These are phyloP conservation scores for Venturiaceae sp. DNA, from an alignment of 2,329 filamentous ascomycete species.

Conservation along the genomic window DNA sequence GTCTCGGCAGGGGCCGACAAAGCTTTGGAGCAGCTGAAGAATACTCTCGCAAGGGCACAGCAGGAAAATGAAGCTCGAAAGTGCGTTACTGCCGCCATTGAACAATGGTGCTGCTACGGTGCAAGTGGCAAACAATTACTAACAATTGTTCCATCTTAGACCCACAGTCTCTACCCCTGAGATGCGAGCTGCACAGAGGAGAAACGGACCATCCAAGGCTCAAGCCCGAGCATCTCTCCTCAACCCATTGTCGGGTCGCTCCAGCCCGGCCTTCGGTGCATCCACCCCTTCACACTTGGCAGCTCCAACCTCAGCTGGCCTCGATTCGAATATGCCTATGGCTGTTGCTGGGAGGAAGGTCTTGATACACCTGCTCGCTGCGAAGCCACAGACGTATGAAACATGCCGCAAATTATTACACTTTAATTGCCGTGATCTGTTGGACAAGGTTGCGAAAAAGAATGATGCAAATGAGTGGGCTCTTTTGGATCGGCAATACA, in stretches of 20 bases:
- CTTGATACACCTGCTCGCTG: conserved; percentile 10
- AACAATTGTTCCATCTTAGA: conserved; percentile 5
- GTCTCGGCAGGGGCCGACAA: conserved; percentile 47
- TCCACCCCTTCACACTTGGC: neutral
- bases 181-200: neutral
- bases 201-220: neutral
- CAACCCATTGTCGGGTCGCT: conserved; percentile 3
- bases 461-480: conserved; percentile 30
- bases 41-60: conserved; percentile 48
- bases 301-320: conserved; percentile 4
- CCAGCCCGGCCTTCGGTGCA: conserved; percentile 1
- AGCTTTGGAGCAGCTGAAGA: conserved; percentile 49
- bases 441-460: conserved; percentile 39
- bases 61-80: conserved; percentile 53
- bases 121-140: neutral
- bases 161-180: conserved; percentile 4
- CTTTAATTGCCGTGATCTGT: neutral
- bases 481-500: conserved; percentile 48
- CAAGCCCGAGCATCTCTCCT: conserved; percentile 1
- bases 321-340: conserved; percentile 4
- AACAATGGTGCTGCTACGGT: neutral
- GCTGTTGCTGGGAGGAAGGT: conserved; percentile 6
- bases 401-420: conserved; percentile 1
- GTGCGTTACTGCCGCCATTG: conserved; percentile 28
- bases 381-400: neutral